phyloP scores from a whole-genome alignment of 2,329 filamentous ascomycete species.

The Fusarium sulawesiense region DNA sequence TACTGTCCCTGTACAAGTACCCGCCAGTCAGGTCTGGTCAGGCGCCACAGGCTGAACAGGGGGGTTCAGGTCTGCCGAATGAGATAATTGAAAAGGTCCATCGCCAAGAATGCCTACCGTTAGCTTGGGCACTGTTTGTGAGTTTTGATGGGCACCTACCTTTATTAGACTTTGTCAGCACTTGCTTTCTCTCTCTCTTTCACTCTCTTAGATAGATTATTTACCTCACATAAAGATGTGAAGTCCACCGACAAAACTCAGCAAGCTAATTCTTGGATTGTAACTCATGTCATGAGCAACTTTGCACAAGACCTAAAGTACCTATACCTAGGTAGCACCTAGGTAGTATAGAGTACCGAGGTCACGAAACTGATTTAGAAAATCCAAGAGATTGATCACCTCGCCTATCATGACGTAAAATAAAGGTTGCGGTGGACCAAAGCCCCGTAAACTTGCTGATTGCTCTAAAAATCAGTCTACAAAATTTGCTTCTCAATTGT shows the following conservation, averaged over 20 bases:
- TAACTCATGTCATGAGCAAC: background rate
- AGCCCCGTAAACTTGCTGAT: background rate
- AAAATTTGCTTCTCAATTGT: constrained; percentile 4
- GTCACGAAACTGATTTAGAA: background rate
- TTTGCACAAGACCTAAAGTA: background rate
- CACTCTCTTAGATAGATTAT: background rate
- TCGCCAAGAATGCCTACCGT: constrained; percentile 28
- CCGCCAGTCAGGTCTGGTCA: constrained; percentile 38
- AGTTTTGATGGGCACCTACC: background rate
- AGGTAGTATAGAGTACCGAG: background rate
- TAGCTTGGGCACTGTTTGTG: constrained; percentile 1
- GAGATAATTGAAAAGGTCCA: constrained; percentile 32
- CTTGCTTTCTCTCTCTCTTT: background rate
- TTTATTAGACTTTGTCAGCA: background rate
- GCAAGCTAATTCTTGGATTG: background rate
- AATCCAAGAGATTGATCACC: background rate
- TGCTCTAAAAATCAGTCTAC: background rate
- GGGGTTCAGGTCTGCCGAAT: constrained; percentile 14
- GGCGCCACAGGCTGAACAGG: constrained; percentile 29
- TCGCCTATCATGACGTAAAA: constrained; percentile 22
- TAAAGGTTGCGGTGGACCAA: background rate
- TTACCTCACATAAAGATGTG: background rate
- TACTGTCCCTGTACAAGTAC: constrained; percentile 4
- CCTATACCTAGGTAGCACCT: no score
- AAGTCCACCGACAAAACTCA: background rate